Conservation (phyloP, 352 stramenopile genomes). For the Paralagenidium karlingii region DNA sequence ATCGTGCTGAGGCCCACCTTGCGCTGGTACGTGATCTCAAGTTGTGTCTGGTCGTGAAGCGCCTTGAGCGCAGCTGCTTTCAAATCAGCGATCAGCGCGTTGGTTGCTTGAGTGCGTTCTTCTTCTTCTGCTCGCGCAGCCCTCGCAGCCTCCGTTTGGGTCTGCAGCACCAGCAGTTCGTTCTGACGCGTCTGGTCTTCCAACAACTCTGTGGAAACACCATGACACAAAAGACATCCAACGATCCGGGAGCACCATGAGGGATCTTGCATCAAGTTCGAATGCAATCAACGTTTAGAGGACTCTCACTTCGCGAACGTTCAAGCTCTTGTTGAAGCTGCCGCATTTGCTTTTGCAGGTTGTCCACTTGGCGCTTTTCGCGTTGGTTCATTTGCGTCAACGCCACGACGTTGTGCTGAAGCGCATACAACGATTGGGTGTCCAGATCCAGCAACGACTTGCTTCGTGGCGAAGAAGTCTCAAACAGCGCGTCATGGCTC, state of each 20-base stretch:
- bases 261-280: not conserved
- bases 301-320: conserved; percentile 13
- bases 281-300: not conserved
- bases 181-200: conserved; percentile 33
- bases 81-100: too few relatives aligned
- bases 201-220: conserved; percentile 14
- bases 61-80: conserved; percentile 15
- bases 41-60: conserved; percentile 51
- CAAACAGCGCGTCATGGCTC: too few relatives aligned
- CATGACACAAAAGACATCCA: not conserved
- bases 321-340: conserved; percentile 18
- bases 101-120: too few relatives aligned
- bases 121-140: too few relatives aligned
- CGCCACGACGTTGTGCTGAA: conserved; percentile 35
- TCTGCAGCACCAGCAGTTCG: conserved; percentile 14
- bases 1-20: conserved; percentile 17
- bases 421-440: too few relatives aligned
- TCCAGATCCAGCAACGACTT: too few relatives aligned
- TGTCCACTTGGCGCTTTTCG: conserved; percentile 27
- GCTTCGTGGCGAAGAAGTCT: too few relatives aligned
- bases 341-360: conserved; percentile 21
- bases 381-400: conserved; percentile 27
- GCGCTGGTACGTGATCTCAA: conserved; percentile 51
- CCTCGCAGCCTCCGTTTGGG: conserved; percentile 9
- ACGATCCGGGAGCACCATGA: too few relatives aligned